Conservation (phyloP, 192 early-diverging fungal species). For the Backusella psychrophila region DNA sequence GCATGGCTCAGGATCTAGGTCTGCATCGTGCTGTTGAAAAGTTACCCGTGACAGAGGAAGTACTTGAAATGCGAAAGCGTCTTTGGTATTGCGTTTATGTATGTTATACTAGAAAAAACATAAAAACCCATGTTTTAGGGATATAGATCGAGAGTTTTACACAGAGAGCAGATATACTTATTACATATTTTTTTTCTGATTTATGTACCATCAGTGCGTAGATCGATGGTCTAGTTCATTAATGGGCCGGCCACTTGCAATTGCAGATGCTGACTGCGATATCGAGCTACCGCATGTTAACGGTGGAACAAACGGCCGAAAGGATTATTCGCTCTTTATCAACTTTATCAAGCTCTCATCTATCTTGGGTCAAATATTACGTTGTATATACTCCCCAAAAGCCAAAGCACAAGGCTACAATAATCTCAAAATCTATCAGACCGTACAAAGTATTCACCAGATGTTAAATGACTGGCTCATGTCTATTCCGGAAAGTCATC, state of each 20-base stretch:
- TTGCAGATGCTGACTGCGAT: conserved; percentile 42
- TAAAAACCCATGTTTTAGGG: too few relatives aligned
- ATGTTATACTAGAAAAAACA: too few relatives aligned
- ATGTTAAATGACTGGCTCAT: conserved; percentile 28
- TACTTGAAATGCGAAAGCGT: conserved; percentile 58
- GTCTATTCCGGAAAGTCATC: conserved; percentile 11
- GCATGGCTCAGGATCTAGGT: conserved; percentile 79
- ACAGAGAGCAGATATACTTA: too few relatives aligned
- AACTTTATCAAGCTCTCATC: conserved; percentile 33
- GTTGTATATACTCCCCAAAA: conserved; percentile 33
- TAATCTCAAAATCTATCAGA: neutral
- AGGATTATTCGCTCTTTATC: conserved; percentile 21
- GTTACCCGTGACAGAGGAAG: conserved; percentile 39
- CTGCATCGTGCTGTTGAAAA: conserved; percentile 62
- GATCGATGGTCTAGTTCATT: conserved; percentile 55
- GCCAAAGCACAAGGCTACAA: conserved; percentile 21
- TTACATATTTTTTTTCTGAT: too few relatives aligned
- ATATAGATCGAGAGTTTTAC: too few relatives aligned
- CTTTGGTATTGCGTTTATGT: conserved; percentile 68
- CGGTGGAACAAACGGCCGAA: neutral
- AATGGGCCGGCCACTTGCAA: conserved; percentile 42
- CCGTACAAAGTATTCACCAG: conserved; percentile 14
- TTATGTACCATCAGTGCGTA: conserved; percentile 33
- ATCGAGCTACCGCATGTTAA: conserved; percentile 27
- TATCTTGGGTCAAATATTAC: conserved; percentile 31